Evolutionary conservation across 2,329 filamentous ascomycete species (phyloP), one percentile per base, ranked within the genome.

Genomic region (Diaporthe vexans): DNA sequence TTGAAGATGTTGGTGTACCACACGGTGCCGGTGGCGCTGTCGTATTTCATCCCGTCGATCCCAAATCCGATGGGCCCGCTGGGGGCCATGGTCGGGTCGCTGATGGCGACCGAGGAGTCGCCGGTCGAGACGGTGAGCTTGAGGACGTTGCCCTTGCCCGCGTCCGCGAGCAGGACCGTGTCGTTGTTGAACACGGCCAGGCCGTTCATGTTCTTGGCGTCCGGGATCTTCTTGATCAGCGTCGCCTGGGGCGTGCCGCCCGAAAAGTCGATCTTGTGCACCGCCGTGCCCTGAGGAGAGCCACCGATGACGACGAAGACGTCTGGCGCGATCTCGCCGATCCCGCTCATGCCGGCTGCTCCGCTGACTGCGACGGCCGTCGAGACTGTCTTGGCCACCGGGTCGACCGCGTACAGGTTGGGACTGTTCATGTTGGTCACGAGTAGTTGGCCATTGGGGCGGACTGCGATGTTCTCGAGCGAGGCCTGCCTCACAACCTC

Each of bases 1-100:
- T 78, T 79, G 77, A 82, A 81, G 72, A 82, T 81, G 76, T 82
- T 82, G 56, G 80, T 83, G 78, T 81, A 83, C 79, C 80, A 82
- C 9, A 82, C 76, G 15, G 75, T 76, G 33, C 79, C 78, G 76
- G 75, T 76, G 35, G 79, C 78, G 75, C 81, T 78, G 33, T 69
- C 67, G 76, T 81, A 81, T 72, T 80, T 80, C 72, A 81, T 79
- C 40, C 81, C 81, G 75, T 82, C 81, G 61, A 82, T 81, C 35
- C 81, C 81, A 29, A 82, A 82, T 10, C 79, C 80, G 40, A 82
- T 81, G n/a, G 73, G 75, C 8, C 79, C 80, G 7, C 78, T 76
- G 0, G 80, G 80, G 0, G 78, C 78, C 81, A 82, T 81, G 74
- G 80, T 81, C 10, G 79, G 73, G 73, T 82, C 80, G 10, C 75